A percentile compares a stretch with the other conserved stretches of the same genome.
phyloP scores from a whole-genome alignment of 2,329 filamentous ascomycete species.

The Fragosphaeria purpurea region DNA sequence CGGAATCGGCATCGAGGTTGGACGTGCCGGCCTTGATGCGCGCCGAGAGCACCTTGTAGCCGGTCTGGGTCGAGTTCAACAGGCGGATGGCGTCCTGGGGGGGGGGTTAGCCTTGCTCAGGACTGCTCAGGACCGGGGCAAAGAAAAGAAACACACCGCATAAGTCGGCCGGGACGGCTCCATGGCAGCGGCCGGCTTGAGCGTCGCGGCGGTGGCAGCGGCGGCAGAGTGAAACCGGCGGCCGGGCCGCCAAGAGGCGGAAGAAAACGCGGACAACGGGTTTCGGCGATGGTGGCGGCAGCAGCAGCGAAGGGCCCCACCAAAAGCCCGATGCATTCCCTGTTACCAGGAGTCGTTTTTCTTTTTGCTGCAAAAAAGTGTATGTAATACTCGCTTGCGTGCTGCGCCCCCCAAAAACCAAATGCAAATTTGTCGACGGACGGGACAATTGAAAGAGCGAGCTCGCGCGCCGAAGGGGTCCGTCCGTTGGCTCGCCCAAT shows the following conservation, averaged over 20 bases:
- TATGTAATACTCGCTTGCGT: no score
- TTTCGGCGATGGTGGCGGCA: background rate
- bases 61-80: conserved; percentile 85
- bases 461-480: no score
- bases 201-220: background rate
- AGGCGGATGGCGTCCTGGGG: conserved; percentile 70
- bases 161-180: background rate
- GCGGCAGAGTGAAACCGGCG: background rate
- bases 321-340: conserved; percentile 1
- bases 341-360: background rate
- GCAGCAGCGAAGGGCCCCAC: conserved; percentile 3
- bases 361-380: no score
- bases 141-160: background rate
- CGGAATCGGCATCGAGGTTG: conserved; percentile 53
- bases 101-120: background rate
- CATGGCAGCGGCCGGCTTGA: background rate
- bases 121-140: no score
- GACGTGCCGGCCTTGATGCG: conserved; percentile 63
- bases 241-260: background rate
- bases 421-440: no score
- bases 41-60: conserved; percentile 69
- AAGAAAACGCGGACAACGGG: background rate
- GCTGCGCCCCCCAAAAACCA: no score
- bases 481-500: no score
- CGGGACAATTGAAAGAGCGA: no score